Evolutionary conservation across 192 early-diverging fungal species (phyloP).

Genomic region (Coemansia sp.): DNA sequence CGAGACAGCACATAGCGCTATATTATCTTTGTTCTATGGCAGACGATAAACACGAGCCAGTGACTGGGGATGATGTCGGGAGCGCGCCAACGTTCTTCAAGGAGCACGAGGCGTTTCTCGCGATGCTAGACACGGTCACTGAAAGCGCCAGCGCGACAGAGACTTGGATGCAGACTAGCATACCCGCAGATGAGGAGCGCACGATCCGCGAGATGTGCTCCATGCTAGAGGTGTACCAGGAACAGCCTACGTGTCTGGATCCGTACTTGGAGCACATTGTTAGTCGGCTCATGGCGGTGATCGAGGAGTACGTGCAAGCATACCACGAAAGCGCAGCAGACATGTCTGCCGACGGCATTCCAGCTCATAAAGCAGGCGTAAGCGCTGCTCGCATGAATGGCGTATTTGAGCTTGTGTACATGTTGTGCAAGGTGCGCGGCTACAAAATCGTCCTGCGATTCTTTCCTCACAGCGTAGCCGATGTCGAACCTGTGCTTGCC

Average conservation of each 20-base stretch:
- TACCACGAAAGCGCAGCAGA: conserved; percentile 23
- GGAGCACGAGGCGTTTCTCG: conserved; percentile 39
- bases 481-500: conserved; percentile 87
- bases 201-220: conserved; percentile 24
- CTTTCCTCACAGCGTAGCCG: conserved; percentile 84
- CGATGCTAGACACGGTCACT: conserved; percentile 17
- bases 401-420: conserved; percentile 62
- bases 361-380: background rate
- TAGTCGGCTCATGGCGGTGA: conserved; percentile 22
- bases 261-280: conserved; percentile 50
- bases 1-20: background rate
- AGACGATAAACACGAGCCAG: conserved; percentile 14
- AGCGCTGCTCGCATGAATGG: conserved; percentile 23
- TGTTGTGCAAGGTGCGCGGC: conserved; percentile 83
- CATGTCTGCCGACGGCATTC: background rate
- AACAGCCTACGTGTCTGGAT: conserved; percentile 53
- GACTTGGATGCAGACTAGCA: conserved; percentile 15
- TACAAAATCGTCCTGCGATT: conserved; percentile 91
- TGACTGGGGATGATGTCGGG: conserved; percentile 22
- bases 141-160: conserved; percentile 14
- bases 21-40: background rate
- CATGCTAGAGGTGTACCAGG: conserved; percentile 44
- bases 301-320: conserved; percentile 33
- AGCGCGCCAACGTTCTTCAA: conserved; percentile 46
- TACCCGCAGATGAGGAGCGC: conserved; percentile 20